Conservation (phyloP, 148 eudicot genomes). For the Pharnaceum exiguum region DNA sequence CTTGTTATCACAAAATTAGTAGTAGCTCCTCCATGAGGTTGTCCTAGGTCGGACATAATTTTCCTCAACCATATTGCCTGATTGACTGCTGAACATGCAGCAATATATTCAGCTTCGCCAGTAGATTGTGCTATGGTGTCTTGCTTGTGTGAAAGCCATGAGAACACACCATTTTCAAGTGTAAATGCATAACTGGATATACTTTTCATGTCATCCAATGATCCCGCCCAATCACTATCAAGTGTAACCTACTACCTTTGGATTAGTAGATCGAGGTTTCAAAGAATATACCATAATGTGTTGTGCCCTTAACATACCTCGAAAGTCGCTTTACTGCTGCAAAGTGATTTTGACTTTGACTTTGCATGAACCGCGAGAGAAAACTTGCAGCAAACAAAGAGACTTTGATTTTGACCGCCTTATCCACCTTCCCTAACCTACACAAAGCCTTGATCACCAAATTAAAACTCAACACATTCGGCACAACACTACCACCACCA, state of each 20-base stretch:
- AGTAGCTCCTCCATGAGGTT: background rate
- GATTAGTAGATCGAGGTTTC: background rate
- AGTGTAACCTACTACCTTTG: background rate
- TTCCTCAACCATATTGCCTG: background rate
- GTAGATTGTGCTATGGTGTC: background rate
- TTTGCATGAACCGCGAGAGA: background rate
- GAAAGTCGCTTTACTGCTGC: background rate
- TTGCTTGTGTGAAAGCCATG: background rate
- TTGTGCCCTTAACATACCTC: background rate
- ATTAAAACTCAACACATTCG: conserved; percentile 69
- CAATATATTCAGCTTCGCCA: background rate
- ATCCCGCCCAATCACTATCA: conserved; percentile 1
- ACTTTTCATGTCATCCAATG: background rate
- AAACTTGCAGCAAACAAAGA: background rate
- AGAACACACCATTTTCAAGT: background rate
- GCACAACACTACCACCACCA: conserved; percentile 26
- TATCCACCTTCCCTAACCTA: conserved; percentile 49
- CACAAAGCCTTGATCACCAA: conserved; percentile 69
- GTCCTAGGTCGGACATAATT: background rate
- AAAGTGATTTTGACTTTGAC: background rate
- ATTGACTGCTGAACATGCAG: background rate
- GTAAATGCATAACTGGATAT: conserved; percentile 1
- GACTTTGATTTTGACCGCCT: conserved; percentile 64
- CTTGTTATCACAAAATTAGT: background rate
- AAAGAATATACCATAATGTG: background rate